A percentile compares a stretch with the other conserved stretches of the same genome.
These are phyloP conservation scores for Phytopythium chamaehyphon DNA, from an alignment of 352 stramenopile species.

Conservation along the genomic window DNA sequence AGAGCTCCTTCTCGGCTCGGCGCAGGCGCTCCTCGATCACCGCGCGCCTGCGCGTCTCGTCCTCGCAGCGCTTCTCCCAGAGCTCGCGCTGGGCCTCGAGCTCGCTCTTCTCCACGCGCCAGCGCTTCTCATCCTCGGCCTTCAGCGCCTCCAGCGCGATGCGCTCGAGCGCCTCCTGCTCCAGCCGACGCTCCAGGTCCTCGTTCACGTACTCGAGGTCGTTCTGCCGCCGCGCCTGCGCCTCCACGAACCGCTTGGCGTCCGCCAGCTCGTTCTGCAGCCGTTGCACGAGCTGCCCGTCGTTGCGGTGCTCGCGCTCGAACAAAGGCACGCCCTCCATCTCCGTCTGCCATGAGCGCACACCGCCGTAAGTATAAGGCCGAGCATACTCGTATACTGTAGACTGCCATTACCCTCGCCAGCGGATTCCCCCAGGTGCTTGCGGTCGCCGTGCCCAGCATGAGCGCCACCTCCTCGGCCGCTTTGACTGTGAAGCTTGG, in stretches of 20 bases:
- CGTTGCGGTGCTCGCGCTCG: slow-evolving; percentile 83
- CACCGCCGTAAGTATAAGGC: no score
- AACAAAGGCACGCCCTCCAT: slow-evolving; percentile 85
- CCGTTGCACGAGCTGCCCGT: slow-evolving; percentile 79
- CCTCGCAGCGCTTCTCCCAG: slow-evolving; percentile 77
- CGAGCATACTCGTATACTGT: no score
- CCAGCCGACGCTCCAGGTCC: slow-evolving; percentile 73
- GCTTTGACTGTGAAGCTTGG: no score
- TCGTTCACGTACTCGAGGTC: slow-evolving; percentile 87
- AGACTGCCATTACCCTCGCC: no score
- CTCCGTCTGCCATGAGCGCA: slow-evolving; percentile 30
- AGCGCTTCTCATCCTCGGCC: slow-evolving; percentile 79
- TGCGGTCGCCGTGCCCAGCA: slow-evolving; percentile 33
- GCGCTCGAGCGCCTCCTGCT: slow-evolving; percentile 80
- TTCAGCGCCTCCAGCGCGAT: slow-evolving; percentile 82
- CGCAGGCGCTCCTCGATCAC: slow-evolving; percentile 78
- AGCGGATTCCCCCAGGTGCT: slow-evolving; percentile 54
- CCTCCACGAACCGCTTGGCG: slow-evolving; percentile 80
- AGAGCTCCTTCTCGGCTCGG: slow-evolving; percentile 82
- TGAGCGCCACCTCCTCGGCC: no score
- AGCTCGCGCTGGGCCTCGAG: slow-evolving; percentile 57
- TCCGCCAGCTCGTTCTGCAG: slow-evolving; percentile 83
- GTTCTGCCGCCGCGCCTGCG: slow-evolving; percentile 76
- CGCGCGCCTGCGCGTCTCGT: slow-evolving; percentile 62
- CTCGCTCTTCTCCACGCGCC: slow-evolving; percentile 53